Evolutionary conservation across 331 rosid species (phyloP), one percentile per base, ranked within the genome.

Genomic region (Cydonia oblonga): DNA sequence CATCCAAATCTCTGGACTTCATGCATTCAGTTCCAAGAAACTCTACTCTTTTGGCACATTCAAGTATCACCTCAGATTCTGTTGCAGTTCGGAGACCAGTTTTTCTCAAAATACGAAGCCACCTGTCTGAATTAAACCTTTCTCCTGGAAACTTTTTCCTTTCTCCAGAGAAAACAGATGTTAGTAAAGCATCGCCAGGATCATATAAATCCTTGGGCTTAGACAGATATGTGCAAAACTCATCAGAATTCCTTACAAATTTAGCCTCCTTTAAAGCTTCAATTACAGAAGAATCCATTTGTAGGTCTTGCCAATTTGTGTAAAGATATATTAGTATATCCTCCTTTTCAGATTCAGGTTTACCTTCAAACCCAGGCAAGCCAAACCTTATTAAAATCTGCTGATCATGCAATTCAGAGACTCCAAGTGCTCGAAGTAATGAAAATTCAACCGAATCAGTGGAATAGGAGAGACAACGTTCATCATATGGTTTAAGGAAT

Each of bases 1-100:
- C 95, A 80, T 89, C 96, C 72, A 75, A 74, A 70, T 86, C 89
- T 78, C 81, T 83, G 46, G 91, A 82, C 78, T 86, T 89, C 83
- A 85, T 71, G 81, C 87, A 87, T 80, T 91, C 98, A 71, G 73
- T 77, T 78, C 98, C 98, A 64, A 93, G 96, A 78, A 85, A 84
- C 80, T 93, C 97, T 63, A 93, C 88, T 85, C 88, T 87, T 84
- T 82, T 87, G 86, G 98, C 98, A 84, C 98, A 93, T 77, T 93
- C 97, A 69, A 93, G 88, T 56, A 93, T 91, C 66, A 93, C 84
- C 61, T 89, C 97, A 65, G 86, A 87, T 76, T 93, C 98, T 49
- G 77, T 76, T 66, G 98, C 84, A 78, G 90, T 86, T 75, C 88
- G 89, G 44, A 93, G 92, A 61, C 98, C 98, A 68, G 84, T 79